A percentile compares a stretch with the other conserved stretches of the same genome.
These are phyloP conservation scores for barrel medic (Medicago truncatula) DNA, from an alignment of 306 rosid genomes.

Conservation along the genomic window DNA sequence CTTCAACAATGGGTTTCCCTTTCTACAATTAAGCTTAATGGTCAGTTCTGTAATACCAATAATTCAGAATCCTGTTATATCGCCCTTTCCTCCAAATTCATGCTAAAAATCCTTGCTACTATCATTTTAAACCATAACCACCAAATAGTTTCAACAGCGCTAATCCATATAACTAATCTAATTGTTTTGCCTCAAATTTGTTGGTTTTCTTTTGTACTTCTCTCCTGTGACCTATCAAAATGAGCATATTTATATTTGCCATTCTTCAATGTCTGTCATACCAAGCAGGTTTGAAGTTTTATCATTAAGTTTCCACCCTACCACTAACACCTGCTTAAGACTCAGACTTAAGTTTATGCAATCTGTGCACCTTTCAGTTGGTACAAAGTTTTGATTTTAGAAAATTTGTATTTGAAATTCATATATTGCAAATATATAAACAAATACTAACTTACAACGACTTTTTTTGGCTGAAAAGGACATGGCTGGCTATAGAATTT, in stretches of 20 bases:
- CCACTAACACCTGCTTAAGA: neutral
- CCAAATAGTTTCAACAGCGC: constrained; percentile 1
- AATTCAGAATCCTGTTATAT: neutral
- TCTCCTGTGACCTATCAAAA: neutral
- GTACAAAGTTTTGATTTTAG: constrained; percentile 9
- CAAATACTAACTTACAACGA: constrained; percentile 3
- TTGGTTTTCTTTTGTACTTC: neutral
- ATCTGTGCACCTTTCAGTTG: neutral
- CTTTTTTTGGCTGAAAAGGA: neutral
- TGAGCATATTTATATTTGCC: constrained; percentile 23
- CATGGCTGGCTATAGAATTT: constrained; percentile 6
- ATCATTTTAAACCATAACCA: neutral
- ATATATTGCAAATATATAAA: constrained; percentile 5
- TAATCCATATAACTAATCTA: constrained; percentile 9
- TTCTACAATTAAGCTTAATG: neutral
- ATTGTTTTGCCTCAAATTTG: neutral
- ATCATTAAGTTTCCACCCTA: constrained; percentile 8
- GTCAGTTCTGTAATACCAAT: neutral
- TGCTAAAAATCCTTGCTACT: too few species aligned
- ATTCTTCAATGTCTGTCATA: neutral
- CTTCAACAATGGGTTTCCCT: constrained; percentile 3
- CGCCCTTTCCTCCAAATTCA: neutral
- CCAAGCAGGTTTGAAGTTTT: constrained; percentile 18
- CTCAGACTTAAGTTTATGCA: neutral
- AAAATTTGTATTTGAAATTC: constrained; percentile 1